Base-by-base conservation (phyloP, 495 filamentous ascomycete species). In the Hypomontagnella submonticulosa region DNA sequence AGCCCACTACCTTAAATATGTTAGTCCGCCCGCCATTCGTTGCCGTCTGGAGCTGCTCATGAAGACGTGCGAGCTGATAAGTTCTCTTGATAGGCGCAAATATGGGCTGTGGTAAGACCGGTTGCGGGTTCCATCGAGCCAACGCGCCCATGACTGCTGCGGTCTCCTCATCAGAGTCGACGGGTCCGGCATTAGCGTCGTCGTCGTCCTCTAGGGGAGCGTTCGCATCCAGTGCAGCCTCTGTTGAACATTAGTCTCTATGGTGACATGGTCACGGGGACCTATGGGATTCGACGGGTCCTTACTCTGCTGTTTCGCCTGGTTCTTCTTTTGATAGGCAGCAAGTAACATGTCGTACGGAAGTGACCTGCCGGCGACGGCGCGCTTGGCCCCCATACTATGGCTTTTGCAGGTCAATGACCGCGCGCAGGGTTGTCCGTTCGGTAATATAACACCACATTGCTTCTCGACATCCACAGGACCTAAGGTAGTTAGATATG, bases 291-390 rank as follows among this genome's bases (percentile, higher is more conserved):
- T 43, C 10, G 19, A 32, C 6, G 33, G 36, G 23, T 38, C 42
- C 85, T 66, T 84, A 93, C 91, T 96, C 74, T 97, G 94, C 79
- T 95, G 91, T 69, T 96, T 94, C 10, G 95, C 95, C 77, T 98
- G 95, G 73, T 98, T 99, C 82, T 96, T 97, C 83, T 97, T 97
- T 80, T 99, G 95, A 75, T 99, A 98, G 13, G 92, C 90, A 27
- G 91, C 87, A 18, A 99, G 84, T 20, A 99, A 80, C 86, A 95
- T 92, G 75, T 98, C 94, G 73, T 99, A 99, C 1, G 96, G 96
- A 49, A 97, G 80, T 34, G 91, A 94, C 30, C 95, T 83, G 4
- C 95, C 95, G 11, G 93, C 90, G 3, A 99, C 95, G 0, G 88
- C 87, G 65, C 95, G 85, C 78, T 99, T 99, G 5, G 95, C 90